Evolutionary conservation across 495 filamentous ascomycete species (phyloP), one percentile per base, ranked within the genome.

Genomic region (Collariella sp.): DNA sequence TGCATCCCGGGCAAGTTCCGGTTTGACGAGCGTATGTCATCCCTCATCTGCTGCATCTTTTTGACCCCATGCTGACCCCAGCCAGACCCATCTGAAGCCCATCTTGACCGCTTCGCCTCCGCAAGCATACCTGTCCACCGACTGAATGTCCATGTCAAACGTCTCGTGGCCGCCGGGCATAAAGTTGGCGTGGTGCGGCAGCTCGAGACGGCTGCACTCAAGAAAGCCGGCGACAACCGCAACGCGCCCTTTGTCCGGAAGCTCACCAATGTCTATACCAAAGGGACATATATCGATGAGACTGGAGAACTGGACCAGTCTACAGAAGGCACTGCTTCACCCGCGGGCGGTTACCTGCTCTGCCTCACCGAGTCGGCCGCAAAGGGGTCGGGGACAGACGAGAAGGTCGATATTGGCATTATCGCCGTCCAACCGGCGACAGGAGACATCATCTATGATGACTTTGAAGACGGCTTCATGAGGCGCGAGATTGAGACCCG

Each of bases 381-480:
- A 5, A 91, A 90, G 65, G 91, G 91, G 5, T 85, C 75, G 70
- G 89, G 89, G 10, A 89, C 87, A 19, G 93, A 96, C 65, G 93
- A 99, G 67, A 95, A 86, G 59, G 91, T 96, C 2, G 82, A 94
- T 53, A 83, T 97, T 10, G 93, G 94, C 1, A 83, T 99, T 53
- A 78, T 99, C 11, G 93, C 94, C 22, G 93, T 99, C 1, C 93
- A 99, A 59, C 93, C 93, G 20, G 86, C 88, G 0, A 97, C 94
- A 0, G 93, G 93, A 41, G 93, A 97, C 62, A 87, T 99, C 54
- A 88, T 97, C 52, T 93, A 96, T 59, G 93, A 99, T 64, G 83
- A 87, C 40, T 99, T 99, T 59, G 89, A 96, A 60, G 93, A 99
- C 62, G 89, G 94, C 2, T 99, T 97, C 70, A 99, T 97, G 94